Conservation (phyloP, 2,329 filamentous ascomycete species). For the Hirsutella minnesotensis region DNA sequence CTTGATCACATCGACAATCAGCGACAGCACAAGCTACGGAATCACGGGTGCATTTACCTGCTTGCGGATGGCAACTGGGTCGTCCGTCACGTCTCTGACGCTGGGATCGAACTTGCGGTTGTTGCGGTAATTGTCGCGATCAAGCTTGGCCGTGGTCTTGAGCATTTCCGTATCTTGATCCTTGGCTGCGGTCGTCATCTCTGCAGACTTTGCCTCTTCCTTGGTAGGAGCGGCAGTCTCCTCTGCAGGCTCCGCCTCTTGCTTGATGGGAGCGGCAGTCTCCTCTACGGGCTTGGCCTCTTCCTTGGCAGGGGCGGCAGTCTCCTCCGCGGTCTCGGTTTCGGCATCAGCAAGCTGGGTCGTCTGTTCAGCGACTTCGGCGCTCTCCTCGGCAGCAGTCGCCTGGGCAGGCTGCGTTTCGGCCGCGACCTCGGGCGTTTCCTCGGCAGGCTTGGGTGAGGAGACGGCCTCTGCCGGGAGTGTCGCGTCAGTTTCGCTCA, state of each 20-base stretch:
- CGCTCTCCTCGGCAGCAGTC: no score
- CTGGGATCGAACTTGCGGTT: constrained; percentile 64
- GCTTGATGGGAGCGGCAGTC: constrained; percentile 1
- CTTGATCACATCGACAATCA: constrained; percentile 27
- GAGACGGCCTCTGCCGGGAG: constrained; percentile 13
- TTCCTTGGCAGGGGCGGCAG: neutral
- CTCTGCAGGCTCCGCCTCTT: neutral
- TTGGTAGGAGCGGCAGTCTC: constrained; percentile 1
- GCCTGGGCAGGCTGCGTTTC: neutral
- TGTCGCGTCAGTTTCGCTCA: constrained; percentile 10
- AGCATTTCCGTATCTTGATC: constrained; percentile 21
- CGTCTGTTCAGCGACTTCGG: no score
- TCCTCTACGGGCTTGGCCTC: neutral
- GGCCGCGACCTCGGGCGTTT: constrained; percentile 2
- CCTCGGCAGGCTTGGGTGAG: constrained; percentile 15
- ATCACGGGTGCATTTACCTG: constrained; percentile 43
- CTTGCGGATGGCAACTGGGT: constrained; percentile 70
- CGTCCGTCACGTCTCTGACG: constrained; percentile 55
- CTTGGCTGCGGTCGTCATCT: constrained; percentile 4
- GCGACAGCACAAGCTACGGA: neutral
- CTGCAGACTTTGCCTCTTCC: constrained; percentile 1
- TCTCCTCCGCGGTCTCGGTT: neutral
- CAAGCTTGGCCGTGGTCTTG: constrained; percentile 30
- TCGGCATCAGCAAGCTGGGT: neutral
- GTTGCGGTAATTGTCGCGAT: constrained; percentile 30